Evolutionary conservation across 2,329 filamentous ascomycete genomes (phyloP), one percentile per base, ranked within the genome.

Genomic region (Trichoderma pleuroti): DNA sequence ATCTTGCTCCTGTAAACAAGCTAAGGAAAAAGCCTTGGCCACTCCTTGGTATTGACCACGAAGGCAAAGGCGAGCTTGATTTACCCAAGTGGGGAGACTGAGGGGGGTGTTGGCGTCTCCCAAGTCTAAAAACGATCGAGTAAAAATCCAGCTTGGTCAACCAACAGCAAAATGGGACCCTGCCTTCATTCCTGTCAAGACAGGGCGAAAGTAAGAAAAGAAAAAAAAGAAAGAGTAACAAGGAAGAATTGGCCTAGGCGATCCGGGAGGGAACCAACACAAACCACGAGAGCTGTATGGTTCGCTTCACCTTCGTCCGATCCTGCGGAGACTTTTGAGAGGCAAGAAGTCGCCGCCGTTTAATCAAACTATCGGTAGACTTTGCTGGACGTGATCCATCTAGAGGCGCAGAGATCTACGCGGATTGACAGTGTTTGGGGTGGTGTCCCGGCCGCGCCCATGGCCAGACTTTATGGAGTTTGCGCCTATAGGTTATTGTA

Each of bases 281-380:
- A 36, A 46, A 57, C 49, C 12, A 9, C 18, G 54, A 57, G 36
- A n/a, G 16, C n/a, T 60, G 14, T 49, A 14, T 18, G 34, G 30
- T 49, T 59, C 36, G 24, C n/a, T 49, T 59, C 36, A 32, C n/a
- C 54, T 28, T 59, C 10, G 32, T 7, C 28, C 11, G 30, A 62
- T 30, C 66, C 52, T 39, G 46, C 66, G 57, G 66, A 61, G 56
- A 62, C 57, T 36, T 69, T 54, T 61, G 42, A 10, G 16, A 39
- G 24, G 66, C 49, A 42, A 69, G 18, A 62, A 56, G 39, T 62
- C 57, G 42, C 39, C 57, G 46, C 32, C 57, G 52, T 30, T 16
- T 39, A 36, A n/a, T 68, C 24, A 59, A 71, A 71, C 57, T 71
- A n/a, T 65, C 59, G 70, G 46, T n/a, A 68, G 56, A 26, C 12